Evolutionary conservation across 345 rosid species (phyloP), one percentile per base, ranked within the genome.

Genomic region (Murraya paniculata): DNA sequence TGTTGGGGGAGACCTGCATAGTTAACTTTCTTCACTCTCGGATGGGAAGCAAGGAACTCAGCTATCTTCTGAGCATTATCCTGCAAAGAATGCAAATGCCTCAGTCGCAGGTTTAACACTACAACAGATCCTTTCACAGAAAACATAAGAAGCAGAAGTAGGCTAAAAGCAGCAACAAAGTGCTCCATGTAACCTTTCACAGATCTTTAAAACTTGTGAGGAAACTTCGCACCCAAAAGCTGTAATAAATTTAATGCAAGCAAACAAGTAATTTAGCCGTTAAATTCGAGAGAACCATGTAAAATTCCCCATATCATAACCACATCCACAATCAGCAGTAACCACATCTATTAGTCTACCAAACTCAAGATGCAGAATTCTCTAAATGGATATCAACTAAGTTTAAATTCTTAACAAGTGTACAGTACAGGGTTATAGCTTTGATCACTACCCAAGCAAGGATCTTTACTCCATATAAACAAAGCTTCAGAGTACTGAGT

Each of bases 21-120:
- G 82, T 88, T 86, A 73, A 94, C 95, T 86, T 88, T 89, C 88
- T 88, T 94, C 79, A 96, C 98, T 68, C 79, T 88, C 6, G 95
- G 98, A 86, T 96, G 95, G 68, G 90, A 81, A 74, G 91, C 83
- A 65, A 92, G 91, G 81, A 91, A 96, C 86, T 91, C 89, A 2
- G 98, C 97, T 59, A 96, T 96, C 78, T 90, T 94, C 79, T 89
- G 90, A 61, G 98, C 95, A 71, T 94, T 96, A 76, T 96, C 92
- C 98, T 96, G 84, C 45, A 74, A 76, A 50, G 69, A 68, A 73
- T 45, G 28, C 65, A 82, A 77, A 35, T 76, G 5, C 7, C 27
- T 2, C 39, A 27, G 35, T 71, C 48, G 59, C 13, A 64, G 60
- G 36, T 62, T 83, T 64, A 61, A 73, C 27, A 71, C 27, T 19